These are phyloP conservation scores for Eucalyptus regnans DNA, from an alignment of 345 rosid genomes.

Conservation along the genomic window DNA sequence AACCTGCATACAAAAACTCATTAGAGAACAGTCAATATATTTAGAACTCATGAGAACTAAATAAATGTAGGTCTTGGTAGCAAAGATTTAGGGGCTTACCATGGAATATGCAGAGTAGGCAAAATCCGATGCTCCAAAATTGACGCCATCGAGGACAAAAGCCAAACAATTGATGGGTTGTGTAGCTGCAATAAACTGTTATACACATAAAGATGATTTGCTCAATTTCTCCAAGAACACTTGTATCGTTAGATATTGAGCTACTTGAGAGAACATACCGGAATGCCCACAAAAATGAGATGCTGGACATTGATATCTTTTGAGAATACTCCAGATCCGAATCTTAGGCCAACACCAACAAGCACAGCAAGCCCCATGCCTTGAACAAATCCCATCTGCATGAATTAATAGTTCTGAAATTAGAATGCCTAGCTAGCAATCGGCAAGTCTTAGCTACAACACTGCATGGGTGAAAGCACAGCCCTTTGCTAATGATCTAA, in stretches of 20 bases:
- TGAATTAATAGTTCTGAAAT: background rate
- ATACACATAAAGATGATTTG: background rate
- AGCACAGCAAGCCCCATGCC: conserved; percentile 60
- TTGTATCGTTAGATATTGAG: no score
- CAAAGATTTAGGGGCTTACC: background rate
- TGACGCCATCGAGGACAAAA: conserved; percentile 81
- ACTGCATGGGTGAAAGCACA: background rate
- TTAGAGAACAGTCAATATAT: background rate
- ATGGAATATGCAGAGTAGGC: conserved; percentile 83
- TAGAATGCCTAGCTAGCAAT: background rate
- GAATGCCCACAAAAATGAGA: conserved; percentile 58
- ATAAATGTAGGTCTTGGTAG: background rate
- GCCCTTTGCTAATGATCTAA: background rate
- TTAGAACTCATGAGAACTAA: background rate
- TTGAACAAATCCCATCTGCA: conserved; percentile 75
- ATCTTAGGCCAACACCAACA: conserved; percentile 65
- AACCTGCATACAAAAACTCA: conserved; percentile 19
- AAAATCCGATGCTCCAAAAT: conserved; percentile 95
- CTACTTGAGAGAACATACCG: conserved; percentile 24
- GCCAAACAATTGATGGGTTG: conserved; percentile 86
- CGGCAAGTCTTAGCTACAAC: background rate
- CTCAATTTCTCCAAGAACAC: background rate
- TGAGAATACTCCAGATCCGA: conserved; percentile 57
- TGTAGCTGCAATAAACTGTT: conserved; percentile 83
- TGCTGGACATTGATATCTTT: conserved; percentile 54